A percentile compares a stretch with the other conserved stretches of the same genome.
phyloP scores from a whole-genome alignment of 495 filamentous ascomycete species.

The Aspergillus ostianus region DNA sequence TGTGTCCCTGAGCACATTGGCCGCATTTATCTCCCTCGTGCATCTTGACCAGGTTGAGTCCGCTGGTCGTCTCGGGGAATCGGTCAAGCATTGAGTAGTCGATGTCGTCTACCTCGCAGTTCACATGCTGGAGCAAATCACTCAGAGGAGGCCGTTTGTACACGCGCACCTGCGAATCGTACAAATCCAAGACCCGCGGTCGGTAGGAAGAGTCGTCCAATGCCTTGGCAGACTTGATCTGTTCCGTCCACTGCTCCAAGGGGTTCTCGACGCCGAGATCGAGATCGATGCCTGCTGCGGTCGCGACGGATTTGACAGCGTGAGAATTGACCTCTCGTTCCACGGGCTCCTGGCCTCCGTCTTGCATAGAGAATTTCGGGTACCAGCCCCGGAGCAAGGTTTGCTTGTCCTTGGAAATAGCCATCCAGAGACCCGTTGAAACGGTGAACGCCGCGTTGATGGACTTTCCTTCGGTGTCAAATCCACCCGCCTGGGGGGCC shows the following conservation, averaged over 20 bases:
- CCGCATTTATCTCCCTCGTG: slow-evolving; percentile 70
- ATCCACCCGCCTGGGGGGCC: slow-evolving; percentile 19
- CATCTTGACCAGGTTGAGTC: slow-evolving; percentile 60
- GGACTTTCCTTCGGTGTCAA: slow-evolving; percentile 31
- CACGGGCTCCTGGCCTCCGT: slow-evolving; percentile 29
- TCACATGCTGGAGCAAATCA: slow-evolving; percentile 33
- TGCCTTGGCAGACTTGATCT: slow-evolving; percentile 33
- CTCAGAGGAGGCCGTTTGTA: slow-evolving; percentile 46
- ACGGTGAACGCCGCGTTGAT: slow-evolving; percentile 30
- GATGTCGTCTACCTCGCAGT: slow-evolving; percentile 31
- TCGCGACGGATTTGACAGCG: slow-evolving; percentile 61
- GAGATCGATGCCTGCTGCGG: slow-evolving; percentile 60
- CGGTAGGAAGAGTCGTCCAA: slow-evolving; percentile 12
- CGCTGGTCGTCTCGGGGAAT: slow-evolving; percentile 38
- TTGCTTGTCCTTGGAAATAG: slow-evolving; percentile 65
- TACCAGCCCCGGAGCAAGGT: slow-evolving; percentile 69
- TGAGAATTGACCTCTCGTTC: slow-evolving; percentile 65
- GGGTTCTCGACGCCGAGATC: slow-evolving; percentile 69
- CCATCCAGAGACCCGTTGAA: slow-evolving; percentile 57
- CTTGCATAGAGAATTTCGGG: slow-evolving; percentile 43
- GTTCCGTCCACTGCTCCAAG: slow-evolving; percentile 52
- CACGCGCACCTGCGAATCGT: slow-evolving; percentile 44
- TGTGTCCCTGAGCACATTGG: slow-evolving; percentile 58
- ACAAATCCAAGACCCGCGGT: slow-evolving; percentile 40
- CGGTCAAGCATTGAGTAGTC: slow-evolving; percentile 41